A percentile compares a stretch with the other conserved stretches of the same genome.
Conservation (phyloP, 306 rosid species). For the Cicer bijugum region DNA sequence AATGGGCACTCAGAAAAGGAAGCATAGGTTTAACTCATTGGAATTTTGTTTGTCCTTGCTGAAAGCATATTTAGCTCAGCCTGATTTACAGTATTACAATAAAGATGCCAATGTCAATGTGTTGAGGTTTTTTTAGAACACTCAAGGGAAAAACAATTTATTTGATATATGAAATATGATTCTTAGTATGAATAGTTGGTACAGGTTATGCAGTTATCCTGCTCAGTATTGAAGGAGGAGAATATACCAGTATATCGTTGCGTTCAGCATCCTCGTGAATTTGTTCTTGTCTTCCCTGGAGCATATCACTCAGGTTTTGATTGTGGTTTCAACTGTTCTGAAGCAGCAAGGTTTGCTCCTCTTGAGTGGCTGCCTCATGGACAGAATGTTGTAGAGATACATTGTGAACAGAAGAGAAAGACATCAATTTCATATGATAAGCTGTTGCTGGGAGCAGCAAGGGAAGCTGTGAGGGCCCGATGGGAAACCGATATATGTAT, state of each 20-base stretch:
- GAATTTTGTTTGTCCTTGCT: background rate
- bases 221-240: slow-evolving; percentile 64
- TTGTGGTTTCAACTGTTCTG: slow-evolving; percentile 84
- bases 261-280: slow-evolving; percentile 74
- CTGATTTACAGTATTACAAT: background rate
- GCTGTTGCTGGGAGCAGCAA: slow-evolving; percentile 80
- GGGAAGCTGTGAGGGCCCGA: slow-evolving; percentile 74
- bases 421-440: slow-evolving; percentile 76
- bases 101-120: too few relatives aligned
- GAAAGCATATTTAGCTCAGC: background rate
- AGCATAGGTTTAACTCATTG: slow-evolving; percentile 2
- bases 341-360: slow-evolving; percentile 75
- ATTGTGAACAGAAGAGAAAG: slow-evolving; percentile 62
- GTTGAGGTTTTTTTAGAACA: background rate
- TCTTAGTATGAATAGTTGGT: slow-evolving; percentile 46
- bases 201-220: slow-evolving; percentile 67
- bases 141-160: background rate
- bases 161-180: slow-evolving; percentile 17
- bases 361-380: slow-evolving; percentile 88
- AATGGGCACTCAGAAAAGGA: slow-evolving; percentile 10
- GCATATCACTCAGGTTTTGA: slow-evolving; percentile 80
- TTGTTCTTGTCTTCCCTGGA: slow-evolving; percentile 78
- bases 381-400: slow-evolving; percentile 62
- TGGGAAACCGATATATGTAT: slow-evolving; percentile 63
- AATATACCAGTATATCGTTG: slow-evolving; percentile 78